These are phyloP conservation scores for Microstegium vimineum DNA, from an alignment of 176 grass and related monocot genomes.

Conservation along the genomic window DNA sequence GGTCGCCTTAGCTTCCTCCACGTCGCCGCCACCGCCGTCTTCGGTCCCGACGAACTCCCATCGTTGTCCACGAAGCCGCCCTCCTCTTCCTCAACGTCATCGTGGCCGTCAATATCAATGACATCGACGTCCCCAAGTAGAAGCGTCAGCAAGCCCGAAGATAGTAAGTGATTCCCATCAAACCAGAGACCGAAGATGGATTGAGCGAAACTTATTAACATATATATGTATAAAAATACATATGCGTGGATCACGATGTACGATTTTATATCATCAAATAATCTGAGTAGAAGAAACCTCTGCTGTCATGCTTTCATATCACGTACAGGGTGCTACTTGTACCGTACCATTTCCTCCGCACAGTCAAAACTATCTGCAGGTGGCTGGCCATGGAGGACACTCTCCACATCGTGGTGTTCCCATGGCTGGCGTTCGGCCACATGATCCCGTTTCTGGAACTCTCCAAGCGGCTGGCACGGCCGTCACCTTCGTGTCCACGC, in stretches of 20 bases:
- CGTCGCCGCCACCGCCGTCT: background rate
- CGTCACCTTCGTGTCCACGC: conserved; percentile 23
- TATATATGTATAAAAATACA: background rate
- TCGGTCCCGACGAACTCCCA: background rate
- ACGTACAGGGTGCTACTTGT: background rate
- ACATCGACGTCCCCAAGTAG: too few relatives aligned
- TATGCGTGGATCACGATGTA: too few relatives aligned
- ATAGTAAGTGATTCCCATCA: too few relatives aligned
- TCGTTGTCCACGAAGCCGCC: too few relatives aligned
- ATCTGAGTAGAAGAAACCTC: too few relatives aligned
- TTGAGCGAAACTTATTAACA: background rate
- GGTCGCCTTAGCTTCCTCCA: background rate
- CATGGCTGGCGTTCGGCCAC: conserved; percentile 37
- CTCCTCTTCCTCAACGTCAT: too few relatives aligned
- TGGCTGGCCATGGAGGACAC: background rate
- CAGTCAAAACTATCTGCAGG: background rate
- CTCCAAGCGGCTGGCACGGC: background rate
- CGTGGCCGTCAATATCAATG: too few relatives aligned
- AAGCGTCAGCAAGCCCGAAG: too few relatives aligned
- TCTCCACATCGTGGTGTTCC: conserved; percentile 27
- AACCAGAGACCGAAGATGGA: too few relatives aligned
- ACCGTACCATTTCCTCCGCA: background rate
- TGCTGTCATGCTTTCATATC: too few relatives aligned
- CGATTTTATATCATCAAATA: too few relatives aligned
- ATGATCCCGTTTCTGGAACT: conserved; percentile 11